Percentiles rank a stretch among this genome's conserved stretches.
Conservation (phyloP, 257 asterid species). For the Salvia miltiorrhiza region DNA sequence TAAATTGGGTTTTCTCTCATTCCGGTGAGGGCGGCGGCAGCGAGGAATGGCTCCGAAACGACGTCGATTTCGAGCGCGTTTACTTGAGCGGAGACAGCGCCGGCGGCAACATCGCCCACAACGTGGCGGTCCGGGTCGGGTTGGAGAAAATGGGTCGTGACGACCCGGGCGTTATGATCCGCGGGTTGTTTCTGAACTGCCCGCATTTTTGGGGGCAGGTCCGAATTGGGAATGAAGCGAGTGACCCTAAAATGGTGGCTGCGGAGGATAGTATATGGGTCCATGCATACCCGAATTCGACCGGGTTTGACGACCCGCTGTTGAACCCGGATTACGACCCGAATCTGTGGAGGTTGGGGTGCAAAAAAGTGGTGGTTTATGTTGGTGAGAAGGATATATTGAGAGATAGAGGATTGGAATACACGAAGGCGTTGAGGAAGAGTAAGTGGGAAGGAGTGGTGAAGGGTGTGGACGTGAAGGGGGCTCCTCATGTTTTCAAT, state of each 20-base stretch:
- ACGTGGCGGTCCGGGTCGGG: slow-evolving; percentile 45
- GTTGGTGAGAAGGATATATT: slow-evolving; percentile 33
- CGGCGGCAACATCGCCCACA: slow-evolving; percentile 61
- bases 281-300: slow-evolving; percentile 37
- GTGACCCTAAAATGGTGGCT: background rate
- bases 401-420: slow-evolving; percentile 25
- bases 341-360: slow-evolving; percentile 19
- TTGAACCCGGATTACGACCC: slow-evolving; percentile 33
- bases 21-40: slow-evolving; percentile 3
- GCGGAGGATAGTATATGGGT: slow-evolving; percentile 35
- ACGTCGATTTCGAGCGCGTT: slow-evolving; percentile 40
- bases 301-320: slow-evolving; percentile 47
- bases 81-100: slow-evolving; percentile 67
- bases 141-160: slow-evolving; percentile 17
- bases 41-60: slow-evolving; percentile 42
- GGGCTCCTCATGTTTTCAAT: slow-evolving; percentile 28
- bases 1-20: slow-evolving; percentile 57
- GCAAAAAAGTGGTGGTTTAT: slow-evolving; percentile 33
- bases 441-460: slow-evolving; percentile 32
- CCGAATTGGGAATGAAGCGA: slow-evolving; percentile 31
- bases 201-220: slow-evolving; percentile 51
- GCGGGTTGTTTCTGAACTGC: slow-evolving; percentile 49
- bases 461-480: slow-evolving; percentile 26
- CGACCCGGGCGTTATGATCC: background rate
- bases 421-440: slow-evolving; percentile 7